Evolutionary conservation across 768 basidiomycete genomes (phyloP), one percentile per base, ranked within the genome.

Genomic region (Psilocybe cyanescens): DNA sequence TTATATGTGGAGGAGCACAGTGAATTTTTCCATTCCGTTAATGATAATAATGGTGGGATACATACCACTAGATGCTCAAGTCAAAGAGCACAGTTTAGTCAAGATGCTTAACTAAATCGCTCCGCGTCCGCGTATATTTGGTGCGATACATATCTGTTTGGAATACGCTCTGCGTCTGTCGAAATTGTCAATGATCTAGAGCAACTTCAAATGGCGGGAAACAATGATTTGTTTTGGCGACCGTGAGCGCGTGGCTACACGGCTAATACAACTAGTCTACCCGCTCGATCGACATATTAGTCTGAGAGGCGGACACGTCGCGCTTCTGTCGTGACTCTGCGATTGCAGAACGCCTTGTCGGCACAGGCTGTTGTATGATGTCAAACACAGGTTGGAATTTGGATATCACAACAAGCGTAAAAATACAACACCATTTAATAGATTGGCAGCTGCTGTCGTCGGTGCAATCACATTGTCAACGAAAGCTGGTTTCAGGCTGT

Each of bases 141-240:
- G 37, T 39, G 37, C 37, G 37, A 39, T 39, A 39, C 37, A 52
- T 60, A 47, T 45, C 51, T 54, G 30, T 60, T 35, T 16, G 51
- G 33, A 30, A n/a, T 35, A 29, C 55, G 54, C 53, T 60, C 59
- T 47, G 59, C 59, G 55, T 55, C 59, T 60, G 55, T 60, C 59
- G 33, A 47, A 33, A 47, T 49, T 55, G 59, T 37, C 30, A 55
- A 24, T 55, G 52, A 24, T 55, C 16, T 60, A 47, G 59, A 55
- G 53, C 54, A 44, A 55, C 35, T 46, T 33, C 46, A 60, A 60
- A 41, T 47, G 46, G 33, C 30, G 51, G n/a, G 51, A 2, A 11
- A 31, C 50, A 16, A 44, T 44, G 41, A 16, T n/a, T 44, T 35
- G 6, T 4, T 44, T 44, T 44, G 41, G 41, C 41, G 41, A 16